Evolutionary conservation across 208 protist genomes (phyloP).

Genomic region (Trypanosoma congolense): DNA sequence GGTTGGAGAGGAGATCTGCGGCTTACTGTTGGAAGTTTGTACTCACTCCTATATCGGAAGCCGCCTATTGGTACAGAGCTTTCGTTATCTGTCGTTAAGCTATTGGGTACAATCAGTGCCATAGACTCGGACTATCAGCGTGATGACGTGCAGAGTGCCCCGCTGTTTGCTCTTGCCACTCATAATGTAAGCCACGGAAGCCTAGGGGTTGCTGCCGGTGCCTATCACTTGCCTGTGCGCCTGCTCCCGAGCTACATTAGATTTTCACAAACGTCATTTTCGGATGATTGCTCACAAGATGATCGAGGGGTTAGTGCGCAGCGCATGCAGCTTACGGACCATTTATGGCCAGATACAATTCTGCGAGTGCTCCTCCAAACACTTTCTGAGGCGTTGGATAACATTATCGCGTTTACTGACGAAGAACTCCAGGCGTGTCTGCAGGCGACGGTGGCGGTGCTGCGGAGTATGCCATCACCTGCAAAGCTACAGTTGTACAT

Average conservation of each 20-base stretch:
- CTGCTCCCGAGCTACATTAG: background rate
- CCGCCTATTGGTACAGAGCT: conserved; percentile 60
- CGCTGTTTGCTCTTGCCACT: conserved; percentile 1
- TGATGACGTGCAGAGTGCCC: conserved; percentile 14
- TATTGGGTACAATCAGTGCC: conserved; percentile 75
- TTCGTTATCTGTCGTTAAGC: conserved; percentile 61
- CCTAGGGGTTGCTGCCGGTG: background rate
- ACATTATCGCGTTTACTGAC: conserved; percentile 51
- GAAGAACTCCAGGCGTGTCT: conserved; percentile 66
- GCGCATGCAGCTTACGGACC: conserved; percentile 21
- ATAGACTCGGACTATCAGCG: conserved; percentile 40
- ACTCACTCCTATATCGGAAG: conserved; percentile 72
- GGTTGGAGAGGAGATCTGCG: conserved; percentile 25
- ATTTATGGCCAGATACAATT: conserved; percentile 65
- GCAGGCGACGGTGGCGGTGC: conserved; percentile 49
- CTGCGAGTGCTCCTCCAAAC: conserved; percentile 53
- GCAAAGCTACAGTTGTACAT: conserved; percentile 49
- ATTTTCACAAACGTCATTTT: background rate
- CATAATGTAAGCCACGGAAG: background rate
- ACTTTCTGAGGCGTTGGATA: conserved; percentile 48
- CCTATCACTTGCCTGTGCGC: background rate
- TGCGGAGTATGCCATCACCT: conserved; percentile 43
- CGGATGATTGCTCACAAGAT: background rate
- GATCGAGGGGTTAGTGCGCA: background rate
- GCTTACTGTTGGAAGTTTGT: conserved; percentile 40